Base-by-base conservation (phyloP, 192 early-diverging fungal genomes). In the Backusella morwellensis region DNA sequence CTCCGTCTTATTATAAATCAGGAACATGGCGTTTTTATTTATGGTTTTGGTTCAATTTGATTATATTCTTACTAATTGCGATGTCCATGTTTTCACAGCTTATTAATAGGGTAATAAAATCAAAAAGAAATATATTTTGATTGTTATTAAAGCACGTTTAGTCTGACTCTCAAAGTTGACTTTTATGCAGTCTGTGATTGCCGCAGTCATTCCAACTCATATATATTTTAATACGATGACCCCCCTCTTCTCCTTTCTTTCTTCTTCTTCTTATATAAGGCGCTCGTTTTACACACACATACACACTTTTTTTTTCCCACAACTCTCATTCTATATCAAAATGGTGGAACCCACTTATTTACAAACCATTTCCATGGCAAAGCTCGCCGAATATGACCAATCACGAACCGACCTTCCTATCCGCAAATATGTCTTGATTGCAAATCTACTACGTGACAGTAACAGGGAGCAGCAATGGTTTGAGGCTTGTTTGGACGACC, bases 351-450 rank as follows among this genome's bases (percentile, higher is more conserved):
- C 6, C 17, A 47, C 29, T 50, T 50, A 72, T n/a, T 34, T 72
- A 8, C 41, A 72, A 19, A 35, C 70, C 1, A 44, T 72, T 0
- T 72, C 70, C 6, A 44, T 47, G 9, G 29, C 70, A 29, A 72
- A 72, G 7, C 29, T 72, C 17, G 44, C 42, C 32, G 40, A 72
- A 72, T 72, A 34, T 14, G 44, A 72, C 40, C 40, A 50, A 72
- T 47, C 70, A 72, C 70, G 70, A 4, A 72, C 42, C 26, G 70
- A 72, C 29, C 29, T 72, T 32, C 40, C 70, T 6, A 72, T 72
- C 5, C 70, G 70, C n/a, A 72, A 72, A 72, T 72, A 72, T 15
- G 42, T 72, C 41, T 44, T 72, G 44, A 72, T 72, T 17, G 42
- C 21, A 14, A 72, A 72, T 32, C 19, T 72, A 72, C 70, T 72